Percentiles rank a stretch among this genome's conserved stretches.
Evolutionary conservation across 2,329 filamentous ascomycete genomes (phyloP).

Genomic region (Phaeosphaeriaceae sp.): DNA sequence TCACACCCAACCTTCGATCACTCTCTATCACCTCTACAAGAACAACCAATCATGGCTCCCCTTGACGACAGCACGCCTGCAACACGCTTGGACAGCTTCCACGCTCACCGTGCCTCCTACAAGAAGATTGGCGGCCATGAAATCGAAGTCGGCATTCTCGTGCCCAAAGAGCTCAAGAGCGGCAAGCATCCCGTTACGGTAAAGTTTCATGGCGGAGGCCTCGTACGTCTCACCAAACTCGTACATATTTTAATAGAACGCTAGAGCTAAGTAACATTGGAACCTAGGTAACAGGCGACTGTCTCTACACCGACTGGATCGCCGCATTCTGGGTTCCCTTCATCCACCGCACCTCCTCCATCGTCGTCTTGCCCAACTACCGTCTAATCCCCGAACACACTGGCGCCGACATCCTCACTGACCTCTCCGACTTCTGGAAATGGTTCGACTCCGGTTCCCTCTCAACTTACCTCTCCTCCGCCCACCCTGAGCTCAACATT

Average conservation of each 20-base stretch:
- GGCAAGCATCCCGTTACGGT: conserved; percentile 52
- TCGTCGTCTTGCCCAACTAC: conserved; percentile 59
- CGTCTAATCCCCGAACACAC: conserved; percentile 60
- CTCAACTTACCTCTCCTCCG: conserved; percentile 16
- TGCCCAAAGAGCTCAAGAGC: conserved; percentile 46
- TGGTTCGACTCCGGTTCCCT: conserved; percentile 48
- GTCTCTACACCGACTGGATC: conserved; percentile 40
- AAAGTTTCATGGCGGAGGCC: conserved; percentile 56
- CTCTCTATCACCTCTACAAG: neutral
- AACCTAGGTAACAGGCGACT: conserved; percentile 34
- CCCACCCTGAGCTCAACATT: conserved; percentile 9
- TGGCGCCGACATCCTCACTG: conserved; percentile 56
- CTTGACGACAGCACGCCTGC: conserved; percentile 26
- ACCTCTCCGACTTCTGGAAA: conserved; percentile 58
- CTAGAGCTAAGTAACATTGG: neutral
- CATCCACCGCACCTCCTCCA: conserved; percentile 50
- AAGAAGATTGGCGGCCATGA: conserved; percentile 50
- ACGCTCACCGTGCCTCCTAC: conserved; percentile 51
- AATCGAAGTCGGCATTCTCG: conserved; percentile 49
- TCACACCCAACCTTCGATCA: neutral
- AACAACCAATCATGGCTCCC: conserved; percentile 16
- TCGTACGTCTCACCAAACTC: conserved; percentile 44
- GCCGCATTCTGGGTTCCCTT: conserved; percentile 48
- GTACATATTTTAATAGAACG: too few relatives aligned
- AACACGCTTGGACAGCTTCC: conserved; percentile 50